Evolutionary conservation across 208 protist species (phyloP).

Genomic region (Leptomonas pyrrhocoris): DNA sequence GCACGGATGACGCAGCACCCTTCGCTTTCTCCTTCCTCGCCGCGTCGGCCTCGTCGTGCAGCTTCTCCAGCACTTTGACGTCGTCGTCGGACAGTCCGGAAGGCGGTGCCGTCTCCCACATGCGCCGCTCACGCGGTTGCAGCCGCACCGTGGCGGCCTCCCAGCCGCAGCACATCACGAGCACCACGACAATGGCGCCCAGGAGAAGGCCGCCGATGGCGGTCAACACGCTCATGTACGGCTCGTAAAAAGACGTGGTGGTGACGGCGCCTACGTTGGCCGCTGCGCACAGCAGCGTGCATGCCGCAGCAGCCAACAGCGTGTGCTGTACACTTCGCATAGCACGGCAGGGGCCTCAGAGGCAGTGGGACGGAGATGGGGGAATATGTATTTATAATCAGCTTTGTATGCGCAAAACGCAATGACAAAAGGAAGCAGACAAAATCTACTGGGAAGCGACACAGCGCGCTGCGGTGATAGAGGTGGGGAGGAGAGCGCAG

Average conservation of each 20-base stretch:
- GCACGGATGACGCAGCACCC: background rate
- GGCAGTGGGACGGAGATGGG: no score
- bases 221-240: conserved; percentile 3
- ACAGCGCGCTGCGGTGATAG: no score
- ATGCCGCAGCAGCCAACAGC: conserved; percentile 1
- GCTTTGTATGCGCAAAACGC: no score
- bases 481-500: no score
- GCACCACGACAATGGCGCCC: conserved; percentile 8
- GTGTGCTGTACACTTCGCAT: background rate
- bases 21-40: background rate
- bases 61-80: conserved; percentile 2
- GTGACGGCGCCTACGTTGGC: background rate
- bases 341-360: background rate
- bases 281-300: conserved; percentile 1
- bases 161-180: conserved; percentile 19
- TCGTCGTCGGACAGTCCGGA: background rate
- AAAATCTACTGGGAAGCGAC: no score
- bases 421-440: no score
- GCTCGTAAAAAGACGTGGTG: conserved; percentile 8
- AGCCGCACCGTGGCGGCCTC: conserved; percentile 4
- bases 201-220: conserved; percentile 17
- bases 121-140: conserved; percentile 22
- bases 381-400: no score
- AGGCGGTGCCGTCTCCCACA: conserved; percentile 26
- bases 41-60: conserved; percentile 12